Conservation (phyloP, 108 stramenopile species). For the Tribonema minus region DNA sequence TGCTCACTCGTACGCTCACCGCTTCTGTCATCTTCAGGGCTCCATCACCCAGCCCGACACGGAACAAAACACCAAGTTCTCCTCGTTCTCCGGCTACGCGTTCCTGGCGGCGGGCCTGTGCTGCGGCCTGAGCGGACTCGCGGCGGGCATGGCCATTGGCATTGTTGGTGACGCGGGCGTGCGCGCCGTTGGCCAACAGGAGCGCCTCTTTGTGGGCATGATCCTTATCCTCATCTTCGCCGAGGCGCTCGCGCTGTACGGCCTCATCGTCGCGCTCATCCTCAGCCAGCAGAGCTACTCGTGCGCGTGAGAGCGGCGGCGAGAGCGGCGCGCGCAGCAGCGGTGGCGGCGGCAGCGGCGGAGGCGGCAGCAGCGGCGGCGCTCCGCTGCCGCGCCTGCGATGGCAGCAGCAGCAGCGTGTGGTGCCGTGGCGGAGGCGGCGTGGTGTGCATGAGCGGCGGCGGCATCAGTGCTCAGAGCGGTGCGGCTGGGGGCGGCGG, state of each 20-base stretch:
- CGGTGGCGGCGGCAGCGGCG: too few species aligned
- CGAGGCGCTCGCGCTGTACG: constrained; percentile 95
- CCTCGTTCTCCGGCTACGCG: constrained; percentile 88
- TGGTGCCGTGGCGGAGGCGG: too few species aligned
- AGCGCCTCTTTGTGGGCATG: constrained; percentile 97
- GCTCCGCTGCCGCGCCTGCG: too few species aligned
- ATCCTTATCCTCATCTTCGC: constrained; percentile 98
- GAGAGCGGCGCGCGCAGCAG: too few species aligned
- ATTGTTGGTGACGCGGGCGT: constrained; percentile 99
- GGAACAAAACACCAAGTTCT: constrained; percentile 74
- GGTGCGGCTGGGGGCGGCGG: too few species aligned
- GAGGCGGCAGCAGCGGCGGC: too few species aligned
- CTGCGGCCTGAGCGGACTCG: constrained; percentile 91
- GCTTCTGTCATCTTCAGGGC: too few species aligned
- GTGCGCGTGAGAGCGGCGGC: constrained; percentile 25
- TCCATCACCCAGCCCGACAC: too few species aligned
- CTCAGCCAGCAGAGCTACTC: constrained; percentile 64
- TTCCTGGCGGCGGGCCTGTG: constrained; percentile 95
- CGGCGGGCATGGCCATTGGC: constrained; percentile 97
- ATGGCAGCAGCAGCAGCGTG: too few species aligned
- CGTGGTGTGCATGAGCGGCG: too few species aligned
- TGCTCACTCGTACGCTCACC: too few species aligned
- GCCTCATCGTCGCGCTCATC: constrained; percentile 96
- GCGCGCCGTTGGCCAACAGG: constrained; percentile 93
- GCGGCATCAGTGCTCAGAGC: too few species aligned